Conservation (phyloP, 2,329 filamentous ascomycete species). For the Raffaelea ambrosiae region DNA sequence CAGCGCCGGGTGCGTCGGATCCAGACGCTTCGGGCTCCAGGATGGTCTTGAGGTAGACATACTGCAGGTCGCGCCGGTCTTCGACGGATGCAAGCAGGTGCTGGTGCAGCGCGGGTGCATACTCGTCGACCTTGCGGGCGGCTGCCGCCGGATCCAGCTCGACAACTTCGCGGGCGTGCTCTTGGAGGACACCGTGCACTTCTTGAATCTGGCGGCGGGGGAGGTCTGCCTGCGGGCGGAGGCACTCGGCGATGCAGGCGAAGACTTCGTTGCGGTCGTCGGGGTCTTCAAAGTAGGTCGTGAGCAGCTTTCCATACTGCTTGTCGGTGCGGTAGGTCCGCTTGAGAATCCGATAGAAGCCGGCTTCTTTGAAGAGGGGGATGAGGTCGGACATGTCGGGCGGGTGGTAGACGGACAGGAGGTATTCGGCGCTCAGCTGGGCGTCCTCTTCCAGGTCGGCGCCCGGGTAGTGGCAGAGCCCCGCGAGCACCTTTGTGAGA, state of each 20-base stretch:
- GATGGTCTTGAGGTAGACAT: slow-evolving; percentile 66
- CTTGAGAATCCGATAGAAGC: slow-evolving; percentile 88
- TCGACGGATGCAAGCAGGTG: slow-evolving; percentile 54
- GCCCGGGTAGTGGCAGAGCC: slow-evolving; percentile 77
- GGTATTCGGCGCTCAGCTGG: slow-evolving; percentile 92
- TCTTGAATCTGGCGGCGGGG: slow-evolving; percentile 63
- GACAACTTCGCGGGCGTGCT: slow-evolving; percentile 58
- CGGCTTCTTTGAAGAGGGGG: slow-evolving; percentile 66
- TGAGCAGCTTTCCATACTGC: slow-evolving; percentile 68
- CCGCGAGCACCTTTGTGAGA: slow-evolving; percentile 69
- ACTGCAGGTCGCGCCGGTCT: slow-evolving; percentile 57
- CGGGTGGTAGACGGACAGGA: slow-evolving; percentile 88
- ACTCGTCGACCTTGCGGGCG: slow-evolving; percentile 54
- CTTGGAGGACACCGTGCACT: slow-evolving; percentile 57
- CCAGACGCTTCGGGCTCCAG: slow-evolving; percentile 47
- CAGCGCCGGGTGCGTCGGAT: neutral
- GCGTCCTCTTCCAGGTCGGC: slow-evolving; percentile 81
- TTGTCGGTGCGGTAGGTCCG: slow-evolving; percentile 73
- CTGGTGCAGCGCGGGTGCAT: slow-evolving; percentile 58
- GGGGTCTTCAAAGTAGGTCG: slow-evolving; percentile 77
- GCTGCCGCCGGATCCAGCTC: slow-evolving; percentile 57
- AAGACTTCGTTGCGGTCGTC: slow-evolving; percentile 71
- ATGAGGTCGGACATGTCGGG: slow-evolving; percentile 71
- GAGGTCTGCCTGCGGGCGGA: slow-evolving; percentile 38
- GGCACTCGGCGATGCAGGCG: slow-evolving; percentile 65